Conservation (phyloP, 305 asterid genomes). For the Fraxinus xanthoxyloides region DNA sequence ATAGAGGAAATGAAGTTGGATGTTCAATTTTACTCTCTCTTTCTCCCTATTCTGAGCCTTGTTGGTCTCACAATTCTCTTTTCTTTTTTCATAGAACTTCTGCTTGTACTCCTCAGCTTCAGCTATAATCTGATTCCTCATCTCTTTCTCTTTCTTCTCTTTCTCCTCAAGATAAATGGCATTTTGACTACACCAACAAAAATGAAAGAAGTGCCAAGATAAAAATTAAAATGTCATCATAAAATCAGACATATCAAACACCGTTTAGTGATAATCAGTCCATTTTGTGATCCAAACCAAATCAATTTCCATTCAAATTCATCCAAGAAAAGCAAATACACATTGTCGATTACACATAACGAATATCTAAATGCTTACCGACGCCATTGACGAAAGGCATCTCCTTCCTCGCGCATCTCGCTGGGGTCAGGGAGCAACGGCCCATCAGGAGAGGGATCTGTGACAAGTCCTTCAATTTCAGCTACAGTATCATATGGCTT, state of each 20-base stretch:
- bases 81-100: not conserved
- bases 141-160: slow-evolving; percentile 83
- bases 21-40: slow-evolving; percentile 49
- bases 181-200: slow-evolving; percentile 54
- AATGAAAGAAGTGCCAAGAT: not conserved
- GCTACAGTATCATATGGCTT: slow-evolving; percentile 44
- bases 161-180: slow-evolving; percentile 78
- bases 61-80: slow-evolving; percentile 5
- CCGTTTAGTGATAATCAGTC: not conserved
- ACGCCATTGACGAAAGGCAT: slow-evolving; percentile 93
- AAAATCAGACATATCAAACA: not conserved
- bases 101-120: slow-evolving; percentile 56
- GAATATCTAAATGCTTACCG: slow-evolving; percentile 48
- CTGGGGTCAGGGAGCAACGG: slow-evolving; percentile 84
- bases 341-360: not conserved
- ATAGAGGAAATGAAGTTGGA: slow-evolving; percentile 4
- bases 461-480: slow-evolving; percentile 56
- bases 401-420: slow-evolving; percentile 84
- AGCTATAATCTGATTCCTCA: slow-evolving; percentile 63
- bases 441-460: slow-evolving; percentile 38
- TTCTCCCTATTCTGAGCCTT: slow-evolving; percentile 69
- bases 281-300: not conserved
- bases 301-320: slow-evolving; percentile 9
- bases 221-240: not conserved
- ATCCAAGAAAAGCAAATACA: not conserved